Conservation (phyloP, 371 early-diverging fungal genomes). For the Umbelopsis sp. region DNA sequence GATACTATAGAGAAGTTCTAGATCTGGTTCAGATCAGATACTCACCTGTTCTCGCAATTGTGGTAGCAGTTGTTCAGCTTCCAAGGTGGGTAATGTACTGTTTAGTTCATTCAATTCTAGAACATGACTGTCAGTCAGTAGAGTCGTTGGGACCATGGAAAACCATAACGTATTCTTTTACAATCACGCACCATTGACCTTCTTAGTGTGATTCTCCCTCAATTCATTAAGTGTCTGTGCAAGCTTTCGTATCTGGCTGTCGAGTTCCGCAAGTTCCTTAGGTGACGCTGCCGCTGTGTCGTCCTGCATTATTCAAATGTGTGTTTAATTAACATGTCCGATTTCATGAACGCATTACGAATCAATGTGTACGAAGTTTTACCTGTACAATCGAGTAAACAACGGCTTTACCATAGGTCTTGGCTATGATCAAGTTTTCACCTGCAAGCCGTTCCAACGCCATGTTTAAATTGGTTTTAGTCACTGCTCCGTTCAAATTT, state of each 20-base stretch:
- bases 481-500: background rate
- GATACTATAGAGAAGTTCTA: too few species aligned
- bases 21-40: background rate
- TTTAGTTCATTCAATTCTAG: background rate
- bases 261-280: background rate
- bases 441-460: background rate
- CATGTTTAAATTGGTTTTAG: background rate
- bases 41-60: background rate
- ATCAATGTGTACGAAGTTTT: background rate
- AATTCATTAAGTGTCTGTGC: background rate
- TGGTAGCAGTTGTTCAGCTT: background rate
- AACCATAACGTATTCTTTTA: background rate
- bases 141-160: background rate
- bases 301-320: background rate
- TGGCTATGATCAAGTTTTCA: background rate
- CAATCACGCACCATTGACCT: background rate
- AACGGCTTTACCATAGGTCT: conserved; percentile 8
- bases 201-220: background rate
- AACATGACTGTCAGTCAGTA: background rate
- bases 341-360: background rate
- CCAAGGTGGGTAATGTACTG: background rate
- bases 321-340: too few species aligned
- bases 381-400: conserved; percentile 5
- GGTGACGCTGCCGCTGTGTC: background rate
- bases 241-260: conserved; percentile 2